Percentiles rank a stretch among this genome's conserved stretches.
Evolutionary conservation across 805 yeast genomes (phyloP).

Genomic region (Zygosaccharomyces kombuchaensis): DNA sequence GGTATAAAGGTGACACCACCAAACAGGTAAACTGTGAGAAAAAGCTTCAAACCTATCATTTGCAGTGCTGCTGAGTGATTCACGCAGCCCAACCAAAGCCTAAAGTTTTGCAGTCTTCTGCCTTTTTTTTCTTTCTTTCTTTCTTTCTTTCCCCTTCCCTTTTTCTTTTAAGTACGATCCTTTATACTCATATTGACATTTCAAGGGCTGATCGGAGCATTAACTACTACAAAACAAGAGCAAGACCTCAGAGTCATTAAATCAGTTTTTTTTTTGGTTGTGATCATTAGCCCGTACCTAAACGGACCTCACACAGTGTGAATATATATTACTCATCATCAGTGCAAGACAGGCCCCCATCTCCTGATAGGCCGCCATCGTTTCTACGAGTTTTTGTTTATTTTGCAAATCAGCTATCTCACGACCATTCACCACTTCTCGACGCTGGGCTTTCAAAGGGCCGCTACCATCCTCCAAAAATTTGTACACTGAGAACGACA

Average conservation of each 20-base stretch:
- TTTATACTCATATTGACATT: background rate
- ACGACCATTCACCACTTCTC: conserved; percentile 41
- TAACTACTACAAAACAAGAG: background rate
- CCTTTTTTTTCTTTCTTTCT: background rate
- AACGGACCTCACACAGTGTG: conserved; percentile 39
- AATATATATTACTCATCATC: conserved; percentile 26
- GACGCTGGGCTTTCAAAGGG: conserved; percentile 17
- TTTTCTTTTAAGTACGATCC: background rate
- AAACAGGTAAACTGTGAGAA: conserved; percentile 49
- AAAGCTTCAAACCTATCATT: conserved; percentile 31
- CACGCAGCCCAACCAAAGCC: no score
- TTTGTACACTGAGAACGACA: conserved; percentile 37
- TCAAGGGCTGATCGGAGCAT: background rate
- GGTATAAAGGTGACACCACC: conserved; percentile 87
- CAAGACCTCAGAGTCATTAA: conserved; percentile 38
- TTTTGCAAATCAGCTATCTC: conserved; percentile 34
- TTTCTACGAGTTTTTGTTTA: background rate
- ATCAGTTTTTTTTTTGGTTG: conserved; percentile 36
- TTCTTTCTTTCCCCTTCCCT: background rate
- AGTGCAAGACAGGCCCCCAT: conserved; percentile 7
- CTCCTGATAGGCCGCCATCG: conserved; percentile 8
- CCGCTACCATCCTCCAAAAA: conserved; percentile 30
- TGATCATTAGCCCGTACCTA: conserved; percentile 34
- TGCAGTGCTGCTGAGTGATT: background rate
- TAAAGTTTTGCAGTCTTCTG: background rate